phyloP scores from a whole-genome alignment of 352 stramenopile species.

The Phytophthora crassamura region DNA sequence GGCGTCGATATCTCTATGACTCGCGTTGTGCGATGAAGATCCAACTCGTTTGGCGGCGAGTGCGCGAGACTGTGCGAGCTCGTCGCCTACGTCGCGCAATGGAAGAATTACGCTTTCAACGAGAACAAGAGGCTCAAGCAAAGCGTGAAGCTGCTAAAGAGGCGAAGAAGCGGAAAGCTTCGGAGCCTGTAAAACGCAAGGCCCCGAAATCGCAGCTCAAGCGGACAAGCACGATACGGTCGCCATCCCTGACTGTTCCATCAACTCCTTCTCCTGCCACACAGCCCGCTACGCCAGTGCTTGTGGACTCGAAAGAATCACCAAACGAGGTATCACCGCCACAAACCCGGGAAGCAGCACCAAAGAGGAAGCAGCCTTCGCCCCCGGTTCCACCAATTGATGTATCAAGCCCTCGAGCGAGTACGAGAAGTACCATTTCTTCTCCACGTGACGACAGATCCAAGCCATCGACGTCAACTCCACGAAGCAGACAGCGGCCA shows the following conservation, averaged over 20 bases:
- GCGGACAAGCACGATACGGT: constrained; percentile 20
- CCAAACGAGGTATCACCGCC: neutral
- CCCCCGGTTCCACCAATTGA: constrained; percentile 13
- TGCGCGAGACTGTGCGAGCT: constrained; percentile 46
- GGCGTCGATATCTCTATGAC: constrained; percentile 56
- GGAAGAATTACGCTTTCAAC: constrained; percentile 52
- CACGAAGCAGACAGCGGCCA: constrained; percentile 18
- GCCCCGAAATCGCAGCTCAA: constrained; percentile 20
- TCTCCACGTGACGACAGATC: constrained; percentile 7
- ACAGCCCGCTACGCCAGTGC: neutral
- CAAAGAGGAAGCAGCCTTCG: constrained; percentile 10
- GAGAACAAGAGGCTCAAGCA: constrained; percentile 49
- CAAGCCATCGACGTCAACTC: constrained; percentile 13
- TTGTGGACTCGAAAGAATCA: constrained; percentile 7
- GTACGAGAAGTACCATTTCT: constrained; percentile 13
- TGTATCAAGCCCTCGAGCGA: constrained; percentile 16
- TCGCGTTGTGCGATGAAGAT: constrained; percentile 65
- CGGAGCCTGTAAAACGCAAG: constrained; percentile 30
- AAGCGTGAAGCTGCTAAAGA: constrained; percentile 36
- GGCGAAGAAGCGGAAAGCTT: constrained; percentile 30
- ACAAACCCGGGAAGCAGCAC: constrained; percentile 3
- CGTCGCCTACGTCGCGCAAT: constrained; percentile 50
- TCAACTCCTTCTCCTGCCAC: neutral
- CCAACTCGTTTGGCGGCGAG: constrained; percentile 65
- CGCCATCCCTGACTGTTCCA: constrained; percentile 20